A percentile compares a stretch with the other conserved stretches of the same genome.
phyloP scores from a whole-genome alignment of 129 eudicot species.

The Scalesia atractyloides region DNA sequence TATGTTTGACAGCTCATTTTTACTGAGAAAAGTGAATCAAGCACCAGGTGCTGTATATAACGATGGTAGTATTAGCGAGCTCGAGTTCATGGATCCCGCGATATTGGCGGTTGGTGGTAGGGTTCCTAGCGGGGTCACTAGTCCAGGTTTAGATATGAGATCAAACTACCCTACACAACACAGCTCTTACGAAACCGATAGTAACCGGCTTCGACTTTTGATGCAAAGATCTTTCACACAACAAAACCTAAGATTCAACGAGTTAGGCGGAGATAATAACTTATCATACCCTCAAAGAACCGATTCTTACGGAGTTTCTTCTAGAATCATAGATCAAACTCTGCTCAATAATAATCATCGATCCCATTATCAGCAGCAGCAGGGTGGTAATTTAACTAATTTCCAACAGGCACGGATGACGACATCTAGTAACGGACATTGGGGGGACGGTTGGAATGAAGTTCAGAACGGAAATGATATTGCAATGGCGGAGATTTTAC shows the following conservation, averaged over 20 bases:
- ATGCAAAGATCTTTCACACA: slow-evolving; percentile 71
- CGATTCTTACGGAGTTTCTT: slow-evolving; percentile 62
- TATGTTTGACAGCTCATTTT: slow-evolving; percentile 49
- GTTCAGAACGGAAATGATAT: slow-evolving; percentile 60
- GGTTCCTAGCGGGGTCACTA: slow-evolving; percentile 54
- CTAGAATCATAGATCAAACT: slow-evolving; percentile 50
- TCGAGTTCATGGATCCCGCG: slow-evolving; percentile 94
- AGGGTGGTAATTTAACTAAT: slow-evolving; percentile 11
- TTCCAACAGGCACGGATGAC: slow-evolving; percentile 60
- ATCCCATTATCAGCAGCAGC: slow-evolving; percentile 59
- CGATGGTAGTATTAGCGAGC: slow-evolving; percentile 49
- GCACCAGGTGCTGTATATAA: slow-evolving; percentile 53
- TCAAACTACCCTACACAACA: slow-evolving; percentile 53
- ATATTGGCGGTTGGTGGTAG: slow-evolving; percentile 95
- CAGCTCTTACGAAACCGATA: slow-evolving; percentile 58
- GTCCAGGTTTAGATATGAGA: slow-evolving; percentile 54
- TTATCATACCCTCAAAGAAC: slow-evolving; percentile 41
- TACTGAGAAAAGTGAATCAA: slow-evolving; percentile 66
- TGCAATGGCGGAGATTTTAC: slow-evolving; percentile 72
- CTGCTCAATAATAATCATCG: slow-evolving; percentile 41
- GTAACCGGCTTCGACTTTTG: slow-evolving; percentile 63
- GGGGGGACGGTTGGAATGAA: slow-evolving; percentile 96
- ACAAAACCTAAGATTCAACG: slow-evolving; percentile 62
- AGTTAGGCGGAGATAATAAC: slow-evolving; percentile 52
- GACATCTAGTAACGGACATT: slow-evolving; percentile 71